A percentile compares a stretch with the other conserved stretches of the same genome.
Evolutionary conservation across 768 basidiomycete genomes (phyloP).

Genomic region (Exidia glandulosa): DNA sequence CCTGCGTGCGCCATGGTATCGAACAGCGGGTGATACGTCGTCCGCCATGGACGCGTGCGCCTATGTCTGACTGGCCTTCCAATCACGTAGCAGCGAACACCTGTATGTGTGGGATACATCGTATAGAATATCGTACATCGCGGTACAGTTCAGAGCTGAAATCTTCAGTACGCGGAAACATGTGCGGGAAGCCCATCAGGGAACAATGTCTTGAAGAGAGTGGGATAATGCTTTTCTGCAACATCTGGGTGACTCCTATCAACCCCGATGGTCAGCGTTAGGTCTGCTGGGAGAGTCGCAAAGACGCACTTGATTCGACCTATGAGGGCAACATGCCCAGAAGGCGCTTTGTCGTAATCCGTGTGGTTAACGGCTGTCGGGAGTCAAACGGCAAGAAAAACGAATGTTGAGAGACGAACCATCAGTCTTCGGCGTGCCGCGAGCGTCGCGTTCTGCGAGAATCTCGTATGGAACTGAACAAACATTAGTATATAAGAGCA

Average conservation of each 20-base stretch:
- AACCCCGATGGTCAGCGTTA: too few relatives aligned
- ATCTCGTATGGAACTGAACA: conserved; percentile 53
- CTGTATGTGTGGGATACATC: too few relatives aligned
- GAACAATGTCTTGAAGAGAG: conserved; percentile 58
- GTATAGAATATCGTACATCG: too few relatives aligned
- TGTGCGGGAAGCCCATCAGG: conserved; percentile 47
- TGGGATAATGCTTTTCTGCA: conserved; percentile 64
- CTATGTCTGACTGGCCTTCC: too few relatives aligned
- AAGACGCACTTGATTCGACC: conserved; percentile 62
- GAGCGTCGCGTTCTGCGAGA: conserved; percentile 41
- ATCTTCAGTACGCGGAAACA: conserved; percentile 37
- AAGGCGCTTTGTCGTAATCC: conserved; percentile 60
- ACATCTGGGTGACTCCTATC: conserved; percentile 78
- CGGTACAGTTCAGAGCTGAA: too few relatives aligned
- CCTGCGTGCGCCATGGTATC: too few relatives aligned
- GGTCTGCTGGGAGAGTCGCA: not conserved
- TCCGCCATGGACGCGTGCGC: too few relatives aligned
- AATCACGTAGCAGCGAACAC: too few relatives aligned
- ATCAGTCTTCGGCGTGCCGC: too few relatives aligned
- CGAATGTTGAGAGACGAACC: too few relatives aligned
- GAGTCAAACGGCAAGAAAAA: not conserved
- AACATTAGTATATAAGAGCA: too few relatives aligned
- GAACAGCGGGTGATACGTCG: too few relatives aligned
- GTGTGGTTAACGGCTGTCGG: conserved; percentile 61
- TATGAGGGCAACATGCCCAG: conserved; percentile 63